These are phyloP conservation scores for Pistacia atlantica DNA, from an alignment of 345 rosid genomes.

Conservation along the genomic window DNA sequence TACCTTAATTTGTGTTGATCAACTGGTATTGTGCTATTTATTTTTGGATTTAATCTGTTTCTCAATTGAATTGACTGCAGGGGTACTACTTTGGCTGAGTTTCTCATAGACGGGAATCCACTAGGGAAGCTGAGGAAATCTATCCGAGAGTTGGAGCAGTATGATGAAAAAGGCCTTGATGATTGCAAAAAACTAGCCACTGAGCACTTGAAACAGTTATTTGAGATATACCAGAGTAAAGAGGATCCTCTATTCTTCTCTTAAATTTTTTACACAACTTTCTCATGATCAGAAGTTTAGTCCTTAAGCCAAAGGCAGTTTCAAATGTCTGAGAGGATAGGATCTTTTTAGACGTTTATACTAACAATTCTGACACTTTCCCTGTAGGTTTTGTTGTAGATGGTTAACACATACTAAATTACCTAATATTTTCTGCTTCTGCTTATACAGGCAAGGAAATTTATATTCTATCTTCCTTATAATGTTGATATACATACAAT, in stretches of 20 bases:
- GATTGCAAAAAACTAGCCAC: constrained; percentile 31
- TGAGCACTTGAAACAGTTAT: constrained; percentile 24
- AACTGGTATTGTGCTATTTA: not conserved
- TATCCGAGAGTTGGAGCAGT: constrained; percentile 20
- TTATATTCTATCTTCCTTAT: too few species aligned
- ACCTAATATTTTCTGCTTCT: too few species aligned
- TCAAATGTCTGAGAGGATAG: not conserved
- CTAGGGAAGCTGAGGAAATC: constrained; percentile 33
- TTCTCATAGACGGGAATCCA: constrained; percentile 33
- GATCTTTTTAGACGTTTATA: not conserved
- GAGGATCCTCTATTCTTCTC: constrained; percentile 28
- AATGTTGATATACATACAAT: too few species aligned
- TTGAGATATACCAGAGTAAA: constrained; percentile 31
- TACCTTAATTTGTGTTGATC: not conserved
- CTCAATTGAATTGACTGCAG: constrained; percentile 14
- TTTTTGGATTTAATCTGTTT: not conserved
- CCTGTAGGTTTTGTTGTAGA: not conserved
- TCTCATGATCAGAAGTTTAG: not conserved
- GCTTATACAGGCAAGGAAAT: too few species aligned
- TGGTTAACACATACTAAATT: not conserved
- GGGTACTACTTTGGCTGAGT: constrained; percentile 29
- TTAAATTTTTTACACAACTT: constrained; percentile 2
- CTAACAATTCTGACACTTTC: not conserved
- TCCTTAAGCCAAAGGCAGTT: not conserved
- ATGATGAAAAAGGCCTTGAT: constrained; percentile 19